phyloP scores from a whole-genome alignment of 768 basidiomycete genomes.

The Suillus cothurnatus region DNA sequence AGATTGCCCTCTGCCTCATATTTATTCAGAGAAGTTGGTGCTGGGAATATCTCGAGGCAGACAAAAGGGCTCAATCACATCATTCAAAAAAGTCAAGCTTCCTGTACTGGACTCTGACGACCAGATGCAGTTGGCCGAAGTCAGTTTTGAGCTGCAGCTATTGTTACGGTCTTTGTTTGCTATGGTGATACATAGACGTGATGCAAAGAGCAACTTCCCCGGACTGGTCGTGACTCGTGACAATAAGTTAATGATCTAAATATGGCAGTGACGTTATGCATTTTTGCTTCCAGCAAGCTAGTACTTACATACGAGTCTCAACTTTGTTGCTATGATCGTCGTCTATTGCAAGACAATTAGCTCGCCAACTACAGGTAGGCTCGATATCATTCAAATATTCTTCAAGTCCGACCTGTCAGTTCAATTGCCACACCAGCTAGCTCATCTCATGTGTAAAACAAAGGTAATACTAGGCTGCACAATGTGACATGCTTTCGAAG shows the following conservation, averaged over 20 bases:
- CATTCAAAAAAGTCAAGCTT: not conserved
- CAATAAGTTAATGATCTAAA: not conserved
- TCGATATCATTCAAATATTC: too few relatives aligned
- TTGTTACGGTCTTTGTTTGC: conserved; percentile 8
- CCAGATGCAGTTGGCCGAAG: not conserved
- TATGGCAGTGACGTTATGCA: too few relatives aligned
- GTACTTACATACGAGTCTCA: not conserved
- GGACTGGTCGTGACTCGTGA: not conserved
- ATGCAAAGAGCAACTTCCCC: not conserved
- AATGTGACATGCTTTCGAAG: too few relatives aligned
- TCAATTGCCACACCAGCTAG: too few relatives aligned
- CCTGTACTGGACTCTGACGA: not conserved
- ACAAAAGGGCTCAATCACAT: conserved; percentile 1
- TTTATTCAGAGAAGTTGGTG: conserved; percentile 7
- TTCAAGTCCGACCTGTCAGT: too few relatives aligned
- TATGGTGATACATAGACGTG: conserved; percentile 8
- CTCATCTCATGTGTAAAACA: too few relatives aligned
- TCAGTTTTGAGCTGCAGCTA: not conserved
- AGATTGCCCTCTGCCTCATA: not conserved
- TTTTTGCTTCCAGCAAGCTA: too few relatives aligned
- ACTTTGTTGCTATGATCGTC: not conserved
- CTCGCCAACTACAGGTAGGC: too few relatives aligned
- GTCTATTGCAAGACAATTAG: not conserved
- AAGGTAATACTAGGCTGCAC: too few relatives aligned
- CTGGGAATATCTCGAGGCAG: conserved; percentile 7